Evolutionary conservation across 1,284 basidiomycete species (phyloP).

Genomic region (Ganoderma leucocontextum): DNA sequence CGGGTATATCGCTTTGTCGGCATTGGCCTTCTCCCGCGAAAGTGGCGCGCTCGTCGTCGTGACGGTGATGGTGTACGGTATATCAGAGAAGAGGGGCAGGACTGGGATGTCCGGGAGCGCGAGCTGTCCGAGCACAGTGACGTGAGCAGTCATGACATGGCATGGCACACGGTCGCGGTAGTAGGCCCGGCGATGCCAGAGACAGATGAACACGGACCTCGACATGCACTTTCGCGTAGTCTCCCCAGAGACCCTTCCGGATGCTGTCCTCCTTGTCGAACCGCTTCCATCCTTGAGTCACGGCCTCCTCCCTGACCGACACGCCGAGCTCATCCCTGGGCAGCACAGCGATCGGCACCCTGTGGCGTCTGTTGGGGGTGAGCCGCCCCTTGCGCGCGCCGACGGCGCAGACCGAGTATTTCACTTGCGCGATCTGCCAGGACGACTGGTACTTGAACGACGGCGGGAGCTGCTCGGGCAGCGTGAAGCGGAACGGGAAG

Average conservation of each 20-base stretch:
- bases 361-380: constrained; percentile 26
- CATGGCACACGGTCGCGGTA: neutral
- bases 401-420: constrained; percentile 32
- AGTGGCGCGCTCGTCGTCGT: constrained; percentile 22
- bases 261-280: constrained; percentile 24
- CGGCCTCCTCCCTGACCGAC: neutral
- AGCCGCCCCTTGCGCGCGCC: constrained; percentile 30
- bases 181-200: neutral
- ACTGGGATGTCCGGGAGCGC: constrained; percentile 22
- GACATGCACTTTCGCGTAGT: constrained; percentile 29
- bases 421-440: constrained; percentile 14
- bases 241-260: constrained; percentile 35
- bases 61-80: constrained; percentile 22
- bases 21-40: constrained; percentile 20
- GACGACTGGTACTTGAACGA: constrained; percentile 30
- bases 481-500: constrained; percentile 35
- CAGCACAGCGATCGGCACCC: constrained; percentile 32
- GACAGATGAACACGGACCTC: constrained; percentile 18
- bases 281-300: constrained; percentile 13
- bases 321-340: constrained; percentile 26
- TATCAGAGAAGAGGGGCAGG: constrained; percentile 22
- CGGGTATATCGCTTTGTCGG: neutral
- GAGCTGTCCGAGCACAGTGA: constrained; percentile 6
- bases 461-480: constrained; percentile 33
- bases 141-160: neutral